Evolutionary conservation across 169 alveolate genomes (phyloP).

Genomic region (Plasmodium vinckei): DNA sequence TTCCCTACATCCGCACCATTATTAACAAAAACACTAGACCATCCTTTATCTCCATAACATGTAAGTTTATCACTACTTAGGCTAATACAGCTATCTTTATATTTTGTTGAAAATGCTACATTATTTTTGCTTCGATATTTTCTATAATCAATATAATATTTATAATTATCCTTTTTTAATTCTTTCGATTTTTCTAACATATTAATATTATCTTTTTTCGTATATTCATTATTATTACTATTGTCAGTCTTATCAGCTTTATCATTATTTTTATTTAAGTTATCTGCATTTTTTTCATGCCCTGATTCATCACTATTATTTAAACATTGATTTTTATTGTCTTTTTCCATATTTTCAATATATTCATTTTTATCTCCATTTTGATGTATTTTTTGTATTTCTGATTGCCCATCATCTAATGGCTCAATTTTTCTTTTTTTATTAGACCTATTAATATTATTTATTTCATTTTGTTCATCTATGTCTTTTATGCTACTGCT

Average conservation of each 20-base stretch:
- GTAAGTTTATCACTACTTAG: conserved; percentile 68
- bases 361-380: background rate
- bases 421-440: background rate
- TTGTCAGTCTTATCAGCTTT: background rate
- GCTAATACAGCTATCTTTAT: conserved; percentile 57
- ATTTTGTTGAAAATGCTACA: conserved; percentile 71
- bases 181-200: background rate
- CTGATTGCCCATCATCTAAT: background rate
- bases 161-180: conserved; percentile 32
- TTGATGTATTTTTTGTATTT: background rate
- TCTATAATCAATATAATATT: conserved; percentile 57
- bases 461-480: background rate
- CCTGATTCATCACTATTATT: background rate
- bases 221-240: background rate
- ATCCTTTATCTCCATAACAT: conserved; percentile 76
- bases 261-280: background rate
- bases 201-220: conserved; percentile 2
- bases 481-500: background rate
- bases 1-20: conserved; percentile 66
- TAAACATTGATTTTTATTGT: background rate
- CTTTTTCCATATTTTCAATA: background rate
- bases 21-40: conserved; percentile 76
- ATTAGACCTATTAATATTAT: background rate
- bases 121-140: conserved; percentile 43
- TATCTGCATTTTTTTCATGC: background rate